Base-by-base conservation (phyloP, 768 basidiomycete species). In the Crepidotus variabilis region DNA sequence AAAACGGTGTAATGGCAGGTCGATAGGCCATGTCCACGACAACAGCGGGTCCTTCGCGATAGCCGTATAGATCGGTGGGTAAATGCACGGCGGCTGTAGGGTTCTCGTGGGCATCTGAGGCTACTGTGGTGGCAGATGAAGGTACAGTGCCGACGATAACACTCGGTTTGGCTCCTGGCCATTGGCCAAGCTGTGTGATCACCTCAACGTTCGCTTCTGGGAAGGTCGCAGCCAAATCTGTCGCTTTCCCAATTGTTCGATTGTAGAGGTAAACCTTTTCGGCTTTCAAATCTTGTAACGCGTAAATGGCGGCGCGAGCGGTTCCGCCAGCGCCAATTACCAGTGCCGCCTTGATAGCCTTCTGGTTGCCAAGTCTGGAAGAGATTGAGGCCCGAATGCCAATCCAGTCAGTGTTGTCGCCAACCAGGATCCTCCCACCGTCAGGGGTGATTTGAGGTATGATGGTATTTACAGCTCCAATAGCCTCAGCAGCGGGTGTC, bases 311-410 rank as follows among this genome's bases (percentile, higher is more conserved):
- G 0, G 96, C 96, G 16, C 96, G 90, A 16, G 92, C 87, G 0
- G 96, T 97, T 1, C 96, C 96, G 6, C 96, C 96, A 1, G 94
- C 95, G 2, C 97, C 97, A 57, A 99, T 91, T 54, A 99, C 87
- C 56, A 98, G 78, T 18, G 81, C 90, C 0, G 84, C 78, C 33
- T 75, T 59, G 62, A 81, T 59, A 46, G 71, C 61, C 45, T 69
- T 65, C 2, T 71, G 66, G 11, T 67, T 60, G n/a, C 74, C 70
- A 21, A 85, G 72, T 35, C 74, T 75, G 1, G 73, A 67, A 13
- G 64, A 63, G 52, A 86, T 79, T 62, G 76, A 80, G 16, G 84
- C 76, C 14, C 78, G 78, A 62, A 99, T 95, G 0, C 92, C 96
- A 48, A 91, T 71, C 88, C 96, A 98, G 66, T 98, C 97, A 0